These are phyloP conservation scores for Colletotrichum endophyticum DNA, from an alignment of 2,329 filamentous ascomycete species.

Conservation along the genomic window DNA sequence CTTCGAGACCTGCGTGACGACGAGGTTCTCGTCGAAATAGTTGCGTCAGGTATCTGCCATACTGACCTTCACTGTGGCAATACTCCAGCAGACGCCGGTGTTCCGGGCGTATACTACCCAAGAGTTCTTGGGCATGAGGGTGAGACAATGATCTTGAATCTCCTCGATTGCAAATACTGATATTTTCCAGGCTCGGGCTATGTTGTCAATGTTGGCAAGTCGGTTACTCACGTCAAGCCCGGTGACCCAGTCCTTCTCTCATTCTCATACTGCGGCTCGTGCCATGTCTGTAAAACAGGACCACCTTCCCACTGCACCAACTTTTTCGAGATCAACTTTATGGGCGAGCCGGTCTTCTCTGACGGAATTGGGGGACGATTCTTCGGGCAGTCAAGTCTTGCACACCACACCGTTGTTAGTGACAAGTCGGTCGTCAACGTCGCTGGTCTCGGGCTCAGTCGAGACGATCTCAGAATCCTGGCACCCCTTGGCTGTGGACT, in stretches of 20 bases:
- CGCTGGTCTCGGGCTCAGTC: not conserved
- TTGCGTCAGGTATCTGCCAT: constrained; percentile 60
- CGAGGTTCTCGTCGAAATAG: constrained; percentile 57
- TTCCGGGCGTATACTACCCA: constrained; percentile 24
- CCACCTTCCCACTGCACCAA: constrained; percentile 51
- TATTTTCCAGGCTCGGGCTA: constrained; percentile 43
- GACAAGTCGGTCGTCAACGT: constrained; percentile 31
- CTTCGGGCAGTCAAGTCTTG: constrained; percentile 39
- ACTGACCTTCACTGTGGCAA: constrained; percentile 55
- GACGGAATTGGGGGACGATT: constrained; percentile 27
- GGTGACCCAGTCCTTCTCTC: constrained; percentile 61
- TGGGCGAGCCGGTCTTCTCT: constrained; percentile 5
- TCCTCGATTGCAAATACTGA: not conserved
- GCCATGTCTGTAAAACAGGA: constrained; percentile 50
- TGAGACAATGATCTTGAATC: constrained; percentile 3
- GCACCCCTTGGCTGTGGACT: constrained; percentile 39
- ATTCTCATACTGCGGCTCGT: constrained; percentile 40
- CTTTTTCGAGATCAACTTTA: constrained; percentile 56
- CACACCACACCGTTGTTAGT: constrained; percentile 32
- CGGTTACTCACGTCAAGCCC: constrained; percentile 49
- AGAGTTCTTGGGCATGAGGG: constrained; percentile 59
- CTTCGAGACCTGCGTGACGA: constrained; percentile 33
- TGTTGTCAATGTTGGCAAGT: constrained; percentile 46
- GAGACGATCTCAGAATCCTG: constrained; percentile 30
- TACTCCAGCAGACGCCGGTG: constrained; percentile 14